These are phyloP conservation scores for Castanea mollissima DNA, from an alignment of 306 rosid species.

Conservation along the genomic window DNA sequence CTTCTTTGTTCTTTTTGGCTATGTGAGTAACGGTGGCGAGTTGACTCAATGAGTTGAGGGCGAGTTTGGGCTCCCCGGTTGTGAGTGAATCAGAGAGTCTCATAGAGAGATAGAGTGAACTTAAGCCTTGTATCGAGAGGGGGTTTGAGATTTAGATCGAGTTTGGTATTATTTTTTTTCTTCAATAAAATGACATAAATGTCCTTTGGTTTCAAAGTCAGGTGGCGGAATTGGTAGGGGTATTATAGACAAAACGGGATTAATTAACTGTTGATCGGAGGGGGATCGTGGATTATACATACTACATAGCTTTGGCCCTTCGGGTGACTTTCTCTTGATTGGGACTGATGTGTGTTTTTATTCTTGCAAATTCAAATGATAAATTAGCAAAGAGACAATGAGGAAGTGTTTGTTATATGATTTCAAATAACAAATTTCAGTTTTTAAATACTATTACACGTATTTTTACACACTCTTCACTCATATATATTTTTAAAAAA, in stretches of 20 bases:
- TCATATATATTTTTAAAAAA: no score
- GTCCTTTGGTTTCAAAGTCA: background rate
- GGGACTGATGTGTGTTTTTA: no score
- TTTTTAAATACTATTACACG: no score
- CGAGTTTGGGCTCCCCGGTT: background rate
- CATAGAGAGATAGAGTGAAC: background rate
- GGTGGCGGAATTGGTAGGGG: background rate
- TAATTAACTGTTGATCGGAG: background rate
- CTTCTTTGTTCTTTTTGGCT: slow-evolving; percentile 12
- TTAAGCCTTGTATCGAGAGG: background rate
- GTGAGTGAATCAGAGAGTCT: background rate
- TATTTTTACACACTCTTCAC: no score
- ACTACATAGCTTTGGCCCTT: no score
- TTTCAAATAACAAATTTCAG: no score
- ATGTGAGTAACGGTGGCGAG: slow-evolving; percentile 31
- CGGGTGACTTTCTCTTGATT: no score
- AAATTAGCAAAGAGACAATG: no score
- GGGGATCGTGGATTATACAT: background rate
- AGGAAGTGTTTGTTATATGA: no score
- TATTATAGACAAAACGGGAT: background rate
- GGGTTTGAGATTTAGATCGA: slow-evolving; percentile 38
- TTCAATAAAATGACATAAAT: slow-evolving; percentile 9
- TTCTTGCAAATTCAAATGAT: no score
- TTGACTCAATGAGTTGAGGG: slow-evolving; percentile 36
- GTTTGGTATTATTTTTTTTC: background rate